phyloP scores from a whole-genome alignment of 345 rosid species.

The Cochlearia excelsa region DNA sequence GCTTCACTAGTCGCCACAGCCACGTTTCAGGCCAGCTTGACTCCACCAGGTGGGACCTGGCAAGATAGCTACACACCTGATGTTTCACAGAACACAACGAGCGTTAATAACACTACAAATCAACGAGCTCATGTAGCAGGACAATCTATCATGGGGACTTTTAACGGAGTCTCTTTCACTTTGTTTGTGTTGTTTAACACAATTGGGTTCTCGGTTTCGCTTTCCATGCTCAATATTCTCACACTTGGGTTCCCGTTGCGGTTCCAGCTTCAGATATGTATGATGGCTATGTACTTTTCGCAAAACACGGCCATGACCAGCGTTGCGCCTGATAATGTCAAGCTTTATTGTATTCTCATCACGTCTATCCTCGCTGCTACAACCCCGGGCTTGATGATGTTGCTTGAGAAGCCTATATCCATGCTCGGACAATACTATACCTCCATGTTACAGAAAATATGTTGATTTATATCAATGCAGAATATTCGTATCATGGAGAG shows the following conservation, averaged over 20 bases:
- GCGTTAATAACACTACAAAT: neutral
- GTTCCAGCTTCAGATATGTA: slow-evolving; percentile 48
- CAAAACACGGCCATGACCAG: slow-evolving; percentile 37
- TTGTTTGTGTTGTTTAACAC: slow-evolving; percentile 46
- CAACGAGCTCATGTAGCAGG: slow-evolving; percentile 38
- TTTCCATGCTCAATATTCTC: slow-evolving; percentile 48
- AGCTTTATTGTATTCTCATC: slow-evolving; percentile 26
- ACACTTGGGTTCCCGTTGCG: slow-evolving; percentile 50
- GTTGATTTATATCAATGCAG: neutral
- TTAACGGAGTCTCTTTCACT: slow-evolving; percentile 19
- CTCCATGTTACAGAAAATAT: slow-evolving; percentile 18
- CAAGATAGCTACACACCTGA: slow-evolving; percentile 36
- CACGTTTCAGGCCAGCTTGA: slow-evolving; percentile 47
- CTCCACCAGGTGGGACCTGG: slow-evolving; percentile 60
- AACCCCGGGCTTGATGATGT: slow-evolving; percentile 25
- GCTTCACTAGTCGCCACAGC: slow-evolving; percentile 55
- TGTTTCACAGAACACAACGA: slow-evolving; percentile 21
- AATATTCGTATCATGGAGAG: neutral
- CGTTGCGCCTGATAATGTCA: slow-evolving; percentile 37
- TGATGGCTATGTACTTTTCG: slow-evolving; percentile 39
- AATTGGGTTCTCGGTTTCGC: slow-evolving; percentile 45
- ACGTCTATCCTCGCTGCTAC: slow-evolving; percentile 30
- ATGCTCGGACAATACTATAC: slow-evolving; percentile 5
- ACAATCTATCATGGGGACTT: slow-evolving; percentile 41
- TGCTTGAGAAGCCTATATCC: slow-evolving; percentile 23